Evolutionary conservation across 2,329 filamentous ascomycete genomes (phyloP), one percentile per base, ranked within the genome.

Genomic region (Xylaria sp.): DNA sequence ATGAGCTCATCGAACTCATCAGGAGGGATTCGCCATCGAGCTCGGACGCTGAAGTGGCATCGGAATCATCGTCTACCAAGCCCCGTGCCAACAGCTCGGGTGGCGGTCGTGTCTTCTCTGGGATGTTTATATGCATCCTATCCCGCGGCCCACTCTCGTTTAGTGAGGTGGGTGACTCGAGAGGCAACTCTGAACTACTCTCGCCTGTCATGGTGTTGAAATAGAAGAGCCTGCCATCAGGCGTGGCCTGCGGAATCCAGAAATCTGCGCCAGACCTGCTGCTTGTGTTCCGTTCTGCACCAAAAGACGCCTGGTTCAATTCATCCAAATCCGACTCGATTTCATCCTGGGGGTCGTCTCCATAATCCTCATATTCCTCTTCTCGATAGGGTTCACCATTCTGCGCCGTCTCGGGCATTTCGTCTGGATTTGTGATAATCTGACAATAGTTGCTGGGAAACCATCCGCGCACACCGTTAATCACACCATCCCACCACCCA

Each of bases 361-460:
- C 87, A 57, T 91, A 89, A n/a, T 84, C 81, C 14, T 88, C 86
- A 47, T 84, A 82, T 33, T 87, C 87, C 55, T 86, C 82, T 3
- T 77, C 78, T 55, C 84, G 84, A 58, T 86, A 82, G 57, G 84
- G 77, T 53, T 81, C 83, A 46, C 76, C 82, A 69, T 84, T 86
- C 55, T 84, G 83, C 67, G 82, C 80, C 14, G 84, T 80, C 57
- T 92, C 88, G 43, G 86, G 84, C 31, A 90, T 82, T 66, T 96
- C 91, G 70, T 92, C 90, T 53, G 90, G 85, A 70, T 88, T 89
- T 63, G 88, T 86, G 71, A 98, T 90, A 67, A 95, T 88, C 69
- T 92, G 89, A 80, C 95, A 98, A 80, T 99, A 99, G 78, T 99
- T 99, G 83, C 94, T 98, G 38, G 95, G 95, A 77, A 99, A 99